Conservation (phyloP, 192 early-diverging fungal genomes). For the Glomus cerebriforme region DNA sequence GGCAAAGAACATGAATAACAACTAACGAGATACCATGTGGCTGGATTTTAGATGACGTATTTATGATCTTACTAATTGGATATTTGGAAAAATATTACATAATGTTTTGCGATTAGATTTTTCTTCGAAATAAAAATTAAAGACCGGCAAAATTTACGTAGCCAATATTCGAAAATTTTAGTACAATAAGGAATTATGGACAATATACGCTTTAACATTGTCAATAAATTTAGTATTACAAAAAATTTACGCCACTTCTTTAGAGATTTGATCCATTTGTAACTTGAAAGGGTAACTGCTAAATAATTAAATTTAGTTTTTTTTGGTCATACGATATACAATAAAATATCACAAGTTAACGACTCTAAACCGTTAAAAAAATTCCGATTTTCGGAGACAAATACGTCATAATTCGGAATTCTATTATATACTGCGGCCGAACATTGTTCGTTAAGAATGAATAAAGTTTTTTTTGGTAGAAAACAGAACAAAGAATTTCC, state of each 20-base stretch:
- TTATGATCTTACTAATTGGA: not conserved
- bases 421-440: not conserved
- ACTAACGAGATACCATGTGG: not conserved
- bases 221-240: too few species aligned
- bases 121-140: not conserved
- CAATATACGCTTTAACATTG: too few species aligned
- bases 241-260: too few species aligned
- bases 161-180: too few species aligned
- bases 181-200: too few species aligned
- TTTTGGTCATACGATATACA: too few species aligned
- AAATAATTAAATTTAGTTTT: not conserved
- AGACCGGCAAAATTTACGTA: too few species aligned
- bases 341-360: not conserved
- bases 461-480: too few species aligned
- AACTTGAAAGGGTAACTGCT: too few species aligned
- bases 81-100: not conserved
- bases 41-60: not conserved
- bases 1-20: too few species aligned
- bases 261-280: too few species aligned
- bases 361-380: too few species aligned
- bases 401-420: not conserved
- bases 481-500: not conserved
- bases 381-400: not conserved
- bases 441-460: not conserved
- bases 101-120: not conserved